phyloP scores from a whole-genome alignment of 2,329 filamentous ascomycete genomes.

The Exophiala oligosperma region DNA sequence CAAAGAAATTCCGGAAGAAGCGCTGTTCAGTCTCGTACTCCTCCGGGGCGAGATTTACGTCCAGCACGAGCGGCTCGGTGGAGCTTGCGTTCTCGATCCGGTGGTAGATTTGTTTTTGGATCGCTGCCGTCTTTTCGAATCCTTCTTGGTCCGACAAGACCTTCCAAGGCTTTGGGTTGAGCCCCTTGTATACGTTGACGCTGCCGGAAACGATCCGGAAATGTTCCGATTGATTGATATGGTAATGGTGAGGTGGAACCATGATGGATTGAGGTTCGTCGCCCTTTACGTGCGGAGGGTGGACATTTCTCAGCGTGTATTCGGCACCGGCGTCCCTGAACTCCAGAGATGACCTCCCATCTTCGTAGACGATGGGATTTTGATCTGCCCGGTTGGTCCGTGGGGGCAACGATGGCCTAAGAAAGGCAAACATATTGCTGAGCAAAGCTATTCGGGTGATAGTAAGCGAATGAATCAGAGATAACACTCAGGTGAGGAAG shows the following conservation, averaged over 20 bases:
- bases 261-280: constrained; percentile 20
- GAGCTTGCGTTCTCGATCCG: constrained; percentile 29
- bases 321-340: constrained; percentile 25
- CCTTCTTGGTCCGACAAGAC: constrained; percentile 14
- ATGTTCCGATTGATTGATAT: constrained; percentile 29
- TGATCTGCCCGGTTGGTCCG: constrained; percentile 21
- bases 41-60: constrained; percentile 28
- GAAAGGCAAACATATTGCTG: constrained; percentile 26
- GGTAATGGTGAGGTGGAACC: constrained; percentile 29
- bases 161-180: constrained; percentile 13
- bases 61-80: constrained; percentile 25
- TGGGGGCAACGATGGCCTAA: constrained; percentile 21
- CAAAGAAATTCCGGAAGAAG: constrained; percentile 33
- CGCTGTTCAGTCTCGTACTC: constrained; percentile 27
- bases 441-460: too few species aligned
- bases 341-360: constrained; percentile 22
- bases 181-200: constrained; percentile 21
- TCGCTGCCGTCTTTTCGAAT: constrained; percentile 11
- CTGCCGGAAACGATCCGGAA: constrained; percentile 25
- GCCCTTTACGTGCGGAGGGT: constrained; percentile 16
- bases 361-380: constrained; percentile 29
- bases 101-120: constrained; percentile 23
- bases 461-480: too few species aligned
- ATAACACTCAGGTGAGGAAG: too few species aligned
- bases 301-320: constrained; percentile 24